These are phyloP conservation scores for Saitozyma sp. DNA, from an alignment of 768 basidiomycete genomes.

Conservation along the genomic window DNA sequence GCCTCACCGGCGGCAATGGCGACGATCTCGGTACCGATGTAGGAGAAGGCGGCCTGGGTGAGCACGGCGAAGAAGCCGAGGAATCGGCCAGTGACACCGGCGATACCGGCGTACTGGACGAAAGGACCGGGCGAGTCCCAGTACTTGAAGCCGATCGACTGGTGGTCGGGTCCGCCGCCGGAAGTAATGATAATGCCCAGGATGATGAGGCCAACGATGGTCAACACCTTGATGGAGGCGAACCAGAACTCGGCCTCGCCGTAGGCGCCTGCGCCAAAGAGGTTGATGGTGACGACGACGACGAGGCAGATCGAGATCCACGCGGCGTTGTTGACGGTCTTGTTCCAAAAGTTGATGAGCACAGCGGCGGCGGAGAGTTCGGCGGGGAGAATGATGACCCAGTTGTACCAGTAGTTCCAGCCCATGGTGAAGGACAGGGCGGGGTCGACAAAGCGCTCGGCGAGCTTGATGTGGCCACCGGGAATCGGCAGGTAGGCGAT, in stretches of 20 bases:
- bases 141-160: slow-evolving; percentile 58
- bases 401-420: slow-evolving; percentile 19
- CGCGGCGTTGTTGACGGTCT: neutral
- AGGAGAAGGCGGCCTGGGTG: slow-evolving; percentile 84
- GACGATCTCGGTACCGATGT: slow-evolving; percentile 88
- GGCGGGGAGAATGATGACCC: slow-evolving; percentile 5
- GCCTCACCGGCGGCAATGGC: slow-evolving; percentile 60
- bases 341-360: slow-evolving; percentile 4
- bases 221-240: slow-evolving; percentile 72
- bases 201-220: slow-evolving; percentile 55
- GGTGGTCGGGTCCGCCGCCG: slow-evolving; percentile 78
- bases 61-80: slow-evolving; percentile 67
- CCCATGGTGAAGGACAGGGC: slow-evolving; percentile 55
- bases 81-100: slow-evolving; percentile 74
- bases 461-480: slow-evolving; percentile 44
- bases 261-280: slow-evolving; percentile 53
- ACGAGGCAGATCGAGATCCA: slow-evolving; percentile 58
- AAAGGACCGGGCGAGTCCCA: slow-evolving; percentile 73
- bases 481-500: slow-evolving; percentile 41
- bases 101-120: slow-evolving; percentile 63
- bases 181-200: slow-evolving; percentile 71
- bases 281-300: slow-evolving; percentile 65
- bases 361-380: neutral
- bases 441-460: slow-evolving; percentile 58
- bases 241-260: slow-evolving; percentile 20